Conservation (phyloP, 257 asterid genomes). For the Capsicum rhomboideum region DNA sequence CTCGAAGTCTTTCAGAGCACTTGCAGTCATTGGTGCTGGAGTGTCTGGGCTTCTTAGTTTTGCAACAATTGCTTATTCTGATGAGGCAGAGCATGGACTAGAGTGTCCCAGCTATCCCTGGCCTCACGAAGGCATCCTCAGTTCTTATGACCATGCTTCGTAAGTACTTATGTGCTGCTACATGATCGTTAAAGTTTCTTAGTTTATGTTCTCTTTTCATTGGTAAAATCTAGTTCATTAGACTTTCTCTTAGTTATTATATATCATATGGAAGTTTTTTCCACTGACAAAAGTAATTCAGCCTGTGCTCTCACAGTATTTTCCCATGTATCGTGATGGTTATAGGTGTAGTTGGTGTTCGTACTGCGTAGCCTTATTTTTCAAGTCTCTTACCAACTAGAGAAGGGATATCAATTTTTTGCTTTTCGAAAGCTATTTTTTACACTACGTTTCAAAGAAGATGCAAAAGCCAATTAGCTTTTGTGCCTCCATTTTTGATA, state of each 20-base stretch:
- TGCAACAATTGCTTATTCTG: conserved; percentile 42
- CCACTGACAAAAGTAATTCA: background rate
- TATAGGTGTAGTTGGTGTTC: background rate
- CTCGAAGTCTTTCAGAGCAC: conserved; percentile 25
- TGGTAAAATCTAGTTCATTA: background rate
- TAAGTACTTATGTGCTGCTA: conserved; percentile 21
- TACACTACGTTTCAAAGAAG: background rate
- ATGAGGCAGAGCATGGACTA: conserved; percentile 66
- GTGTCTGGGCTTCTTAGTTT: conserved; percentile 43
- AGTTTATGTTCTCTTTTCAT: background rate
- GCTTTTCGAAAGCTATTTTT: background rate
- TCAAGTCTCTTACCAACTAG: background rate
- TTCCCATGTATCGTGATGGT: background rate
- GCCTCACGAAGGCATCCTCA: conserved; percentile 63
- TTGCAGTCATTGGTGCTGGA: conserved; percentile 49
- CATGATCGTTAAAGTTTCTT: background rate
- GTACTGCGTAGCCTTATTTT: background rate
- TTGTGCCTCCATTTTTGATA: background rate
- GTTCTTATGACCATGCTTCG: conserved; percentile 69
- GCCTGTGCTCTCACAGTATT: background rate
- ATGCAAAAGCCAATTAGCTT: background rate
- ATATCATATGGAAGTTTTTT: background rate
- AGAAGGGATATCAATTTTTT: background rate
- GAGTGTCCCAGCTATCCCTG: conserved; percentile 57
- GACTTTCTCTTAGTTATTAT: background rate